A percentile compares a stretch with the other conserved stretches of the same genome.
These are phyloP conservation scores for Candida ortonii DNA, from an alignment of 805 yeast species.

Conservation along the genomic window DNA sequence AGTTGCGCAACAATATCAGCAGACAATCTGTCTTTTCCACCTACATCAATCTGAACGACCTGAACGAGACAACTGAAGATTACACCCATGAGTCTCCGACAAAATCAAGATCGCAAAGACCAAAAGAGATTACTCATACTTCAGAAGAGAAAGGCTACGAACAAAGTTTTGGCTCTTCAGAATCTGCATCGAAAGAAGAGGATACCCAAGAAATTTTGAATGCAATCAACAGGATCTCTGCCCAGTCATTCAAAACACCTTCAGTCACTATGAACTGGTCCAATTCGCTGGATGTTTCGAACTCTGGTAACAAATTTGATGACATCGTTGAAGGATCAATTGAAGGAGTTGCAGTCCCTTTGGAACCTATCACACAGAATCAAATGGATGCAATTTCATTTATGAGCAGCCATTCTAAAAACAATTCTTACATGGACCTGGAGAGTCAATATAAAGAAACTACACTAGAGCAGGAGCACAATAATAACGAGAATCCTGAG, in stretches of 20 bases:
- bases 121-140: neutral
- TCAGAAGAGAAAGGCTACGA: neutral
- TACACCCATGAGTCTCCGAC: conserved; percentile 19
- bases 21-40: conserved; percentile 24
- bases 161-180: conserved; percentile 1
- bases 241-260: conserved; percentile 32
- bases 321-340: conserved; percentile 13
- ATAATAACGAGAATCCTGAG: too few relatives aligned
- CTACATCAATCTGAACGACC: conserved; percentile 15
- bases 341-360: conserved; percentile 3
- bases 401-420: conserved; percentile 3
- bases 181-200: conserved; percentile 6
- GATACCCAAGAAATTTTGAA: conserved; percentile 17
- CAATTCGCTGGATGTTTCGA: conserved; percentile 28
- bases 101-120: neutral
- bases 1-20: conserved; percentile 17
- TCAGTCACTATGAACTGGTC: conserved; percentile 39
- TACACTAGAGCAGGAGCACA: too few relatives aligned
- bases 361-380: conserved; percentile 13
- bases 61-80: conserved; percentile 16
- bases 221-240: conserved; percentile 20
- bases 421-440: too few relatives aligned
- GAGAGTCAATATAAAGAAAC: too few relatives aligned
- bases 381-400: conserved; percentile 19
- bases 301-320: conserved; percentile 16